Evolutionary conservation across 345 rosid species (phyloP).

Genomic region (Dipteronia dyeriana): DNA sequence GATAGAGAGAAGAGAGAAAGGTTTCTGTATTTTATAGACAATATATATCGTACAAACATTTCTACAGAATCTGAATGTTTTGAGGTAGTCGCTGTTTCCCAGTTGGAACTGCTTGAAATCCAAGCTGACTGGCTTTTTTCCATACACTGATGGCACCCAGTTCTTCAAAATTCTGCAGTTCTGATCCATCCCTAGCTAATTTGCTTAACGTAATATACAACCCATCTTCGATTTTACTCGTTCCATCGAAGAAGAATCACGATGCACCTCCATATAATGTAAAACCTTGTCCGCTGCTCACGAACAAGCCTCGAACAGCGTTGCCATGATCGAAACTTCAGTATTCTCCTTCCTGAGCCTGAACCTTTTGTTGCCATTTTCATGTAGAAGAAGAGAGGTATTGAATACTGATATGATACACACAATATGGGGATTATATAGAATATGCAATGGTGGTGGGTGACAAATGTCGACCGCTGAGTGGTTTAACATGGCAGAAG

Average conservation of each 20-base stretch:
- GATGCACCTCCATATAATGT: conserved; percentile 79
- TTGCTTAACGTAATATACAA: not conserved
- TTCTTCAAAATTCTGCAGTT: not conserved
- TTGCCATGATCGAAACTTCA: conserved; percentile 45
- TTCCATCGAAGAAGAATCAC: conserved; percentile 60
- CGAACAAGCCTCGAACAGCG: conserved; percentile 51
- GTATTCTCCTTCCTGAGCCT: conserved; percentile 12
- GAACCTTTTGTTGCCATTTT: conserved; percentile 23
- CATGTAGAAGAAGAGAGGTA: conserved; percentile 10
- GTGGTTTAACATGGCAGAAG: conserved; percentile 15
- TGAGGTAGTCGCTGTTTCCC: no score
- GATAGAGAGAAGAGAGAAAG: not conserved
- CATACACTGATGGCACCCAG: not conserved
- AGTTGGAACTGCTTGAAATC: not conserved
- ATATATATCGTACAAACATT: not conserved
- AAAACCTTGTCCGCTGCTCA: conserved; percentile 65
- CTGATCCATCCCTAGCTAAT: not conserved
- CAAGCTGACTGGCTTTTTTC: not conserved
- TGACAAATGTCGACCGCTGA: conserved; percentile 13
- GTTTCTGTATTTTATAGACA: not conserved
- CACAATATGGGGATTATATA: not conserved
- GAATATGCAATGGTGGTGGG: not conserved
- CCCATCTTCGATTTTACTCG: conserved; percentile 20
- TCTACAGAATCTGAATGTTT: not conserved
- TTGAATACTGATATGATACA: not conserved